These are phyloP conservation scores for Meyerozyma elateridarum DNA, from an alignment of 1,139 yeast species.

Conservation along the genomic window DNA sequence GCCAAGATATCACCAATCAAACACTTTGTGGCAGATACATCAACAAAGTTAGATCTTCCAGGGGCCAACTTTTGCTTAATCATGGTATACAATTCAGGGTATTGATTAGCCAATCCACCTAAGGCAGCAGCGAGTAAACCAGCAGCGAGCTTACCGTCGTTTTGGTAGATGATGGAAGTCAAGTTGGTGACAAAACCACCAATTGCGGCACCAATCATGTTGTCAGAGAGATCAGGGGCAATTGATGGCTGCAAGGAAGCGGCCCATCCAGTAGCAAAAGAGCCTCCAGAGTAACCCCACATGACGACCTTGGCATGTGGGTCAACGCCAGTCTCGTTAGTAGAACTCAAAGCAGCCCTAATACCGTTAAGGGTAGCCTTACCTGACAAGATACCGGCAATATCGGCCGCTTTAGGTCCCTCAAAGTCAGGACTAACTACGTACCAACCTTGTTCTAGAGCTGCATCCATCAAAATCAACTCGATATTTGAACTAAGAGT, in stretches of 20 bases:
- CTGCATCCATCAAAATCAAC: constrained; percentile 9
- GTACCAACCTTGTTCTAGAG: constrained; percentile 26
- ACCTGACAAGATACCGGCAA: constrained; percentile 27
- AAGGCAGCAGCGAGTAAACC: too few species aligned
- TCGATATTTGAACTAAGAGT: constrained; percentile 17
- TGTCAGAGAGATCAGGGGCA: constrained; percentile 15
- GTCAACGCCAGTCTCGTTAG: constrained; percentile 11
- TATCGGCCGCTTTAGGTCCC: constrained; percentile 24
- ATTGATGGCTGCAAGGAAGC: constrained; percentile 16
- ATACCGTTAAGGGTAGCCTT: constrained; percentile 25
- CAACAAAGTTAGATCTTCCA: constrained; percentile 4
- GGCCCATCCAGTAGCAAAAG: constrained; percentile 19
- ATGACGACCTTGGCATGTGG: constrained; percentile 14
- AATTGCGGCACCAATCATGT: constrained; percentile 25
- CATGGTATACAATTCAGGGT: not conserved
- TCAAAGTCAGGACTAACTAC: constrained; percentile 32
- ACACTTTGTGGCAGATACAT: constrained; percentile 7
- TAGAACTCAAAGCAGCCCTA: constrained; percentile 15
- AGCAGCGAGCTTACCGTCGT: too few species aligned
- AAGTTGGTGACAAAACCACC: constrained; percentile 30
- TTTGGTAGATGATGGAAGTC: too few species aligned
- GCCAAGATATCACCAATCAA: constrained; percentile 5
- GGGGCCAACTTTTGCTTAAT: too few species aligned
- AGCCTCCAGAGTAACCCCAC: constrained; percentile 20
- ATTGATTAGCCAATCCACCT: too few species aligned